Evolutionary conservation across 257 asterid genomes (phyloP).

Genomic region (Fraxinus anomala): DNA sequence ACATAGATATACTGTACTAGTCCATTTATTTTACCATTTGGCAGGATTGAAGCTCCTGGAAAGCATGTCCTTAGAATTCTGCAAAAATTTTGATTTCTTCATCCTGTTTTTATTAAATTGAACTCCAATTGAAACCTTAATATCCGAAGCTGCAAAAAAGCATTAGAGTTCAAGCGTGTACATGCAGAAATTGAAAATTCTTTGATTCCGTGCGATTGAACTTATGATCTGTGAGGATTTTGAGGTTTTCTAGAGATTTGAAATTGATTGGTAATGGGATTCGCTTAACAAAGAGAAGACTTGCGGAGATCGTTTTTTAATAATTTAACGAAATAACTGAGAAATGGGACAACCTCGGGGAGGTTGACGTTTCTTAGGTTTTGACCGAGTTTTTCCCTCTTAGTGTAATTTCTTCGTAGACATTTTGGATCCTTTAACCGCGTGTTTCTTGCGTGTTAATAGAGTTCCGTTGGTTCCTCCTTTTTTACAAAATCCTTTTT

Average conservation of each 20-base stretch:
- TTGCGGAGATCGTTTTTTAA: background rate
- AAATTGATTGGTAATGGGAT: background rate
- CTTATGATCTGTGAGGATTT: background rate
- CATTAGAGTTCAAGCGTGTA: background rate
- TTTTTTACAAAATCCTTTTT: no score
- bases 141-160: background rate
- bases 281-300: background rate
- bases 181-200: background rate
- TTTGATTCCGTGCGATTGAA: background rate
- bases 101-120: conserved; percentile 28
- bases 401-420: background rate
- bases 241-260: background rate
- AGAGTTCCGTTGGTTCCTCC: no score
- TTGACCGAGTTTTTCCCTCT: background rate
- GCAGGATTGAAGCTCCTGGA: conserved; percentile 81
- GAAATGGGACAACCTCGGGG: background rate
- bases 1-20: conserved; percentile 4
- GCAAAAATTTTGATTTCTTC: conserved; percentile 78
- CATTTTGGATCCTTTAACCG: background rate
- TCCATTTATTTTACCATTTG: conserved; percentile 60
- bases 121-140: conserved; percentile 1
- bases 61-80: conserved; percentile 68
- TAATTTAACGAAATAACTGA: background rate
- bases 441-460: background rate
- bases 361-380: background rate